Percentiles rank a stretch among this genome's conserved stretches.
These are phyloP conservation scores for Inonotus obliquus DNA, from an alignment of 1,284 basidiomycete species.

Conservation along the genomic window DNA sequence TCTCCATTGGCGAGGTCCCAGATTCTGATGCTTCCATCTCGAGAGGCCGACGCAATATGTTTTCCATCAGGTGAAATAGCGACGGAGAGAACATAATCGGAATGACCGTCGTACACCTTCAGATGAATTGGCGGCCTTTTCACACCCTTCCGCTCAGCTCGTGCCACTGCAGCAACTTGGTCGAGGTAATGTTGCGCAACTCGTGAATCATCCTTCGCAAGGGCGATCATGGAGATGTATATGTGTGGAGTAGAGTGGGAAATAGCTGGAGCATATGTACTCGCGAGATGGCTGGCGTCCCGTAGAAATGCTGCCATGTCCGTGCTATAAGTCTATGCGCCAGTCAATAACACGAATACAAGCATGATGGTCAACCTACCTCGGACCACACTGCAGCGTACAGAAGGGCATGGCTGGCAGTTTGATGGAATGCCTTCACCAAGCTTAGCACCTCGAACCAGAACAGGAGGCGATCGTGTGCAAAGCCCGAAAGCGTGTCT, in stretches of 20 bases:
- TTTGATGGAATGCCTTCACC: slow-evolving; percentile 4
- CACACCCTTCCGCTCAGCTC: neutral
- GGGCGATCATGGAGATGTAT: slow-evolving; percentile 23
- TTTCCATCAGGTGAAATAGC: slow-evolving; percentile 4
- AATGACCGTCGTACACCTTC: neutral
- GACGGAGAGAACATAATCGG: neutral
- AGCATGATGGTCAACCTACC: neutral
- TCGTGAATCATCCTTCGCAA: slow-evolving; percentile 18
- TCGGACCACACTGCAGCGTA: neutral
- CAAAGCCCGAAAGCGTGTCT: slow-evolving; percentile 11
- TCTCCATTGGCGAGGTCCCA: neutral
- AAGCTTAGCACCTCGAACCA: slow-evolving; percentile 30
- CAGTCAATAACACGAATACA: neutral
- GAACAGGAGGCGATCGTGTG: slow-evolving; percentile 21
- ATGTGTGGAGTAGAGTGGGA: slow-evolving; percentile 22
- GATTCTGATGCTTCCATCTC: neutral
- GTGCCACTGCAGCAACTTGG: neutral
- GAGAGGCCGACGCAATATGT: neutral
- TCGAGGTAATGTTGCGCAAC: neutral
- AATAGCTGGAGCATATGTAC: slow-evolving; percentile 18
- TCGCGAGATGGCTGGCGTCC: slow-evolving; percentile 21
- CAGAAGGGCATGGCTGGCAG: neutral
- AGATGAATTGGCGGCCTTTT: neutral
- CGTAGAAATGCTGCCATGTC: neutral
- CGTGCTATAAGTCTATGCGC: neutral